These are phyloP conservation scores for Apiotrichum gamsii DNA, from an alignment of 1,284 basidiomycete genomes.

Conservation along the genomic window DNA sequence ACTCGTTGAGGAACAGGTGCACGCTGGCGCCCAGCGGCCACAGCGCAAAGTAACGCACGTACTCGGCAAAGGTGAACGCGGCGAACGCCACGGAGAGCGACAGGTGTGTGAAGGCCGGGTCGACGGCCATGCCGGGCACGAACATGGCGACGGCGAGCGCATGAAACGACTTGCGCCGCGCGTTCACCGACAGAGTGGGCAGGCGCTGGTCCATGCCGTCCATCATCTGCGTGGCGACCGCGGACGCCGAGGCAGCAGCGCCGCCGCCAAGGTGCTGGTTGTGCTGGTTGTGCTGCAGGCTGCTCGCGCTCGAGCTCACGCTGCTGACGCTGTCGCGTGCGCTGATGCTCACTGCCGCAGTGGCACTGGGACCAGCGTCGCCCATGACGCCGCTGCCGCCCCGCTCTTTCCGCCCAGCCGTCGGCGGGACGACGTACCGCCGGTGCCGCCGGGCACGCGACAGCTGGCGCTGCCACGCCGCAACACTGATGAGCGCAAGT, in stretches of 20 bases:
- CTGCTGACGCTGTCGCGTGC: background rate
- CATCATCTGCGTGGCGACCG: slow-evolving; percentile 66
- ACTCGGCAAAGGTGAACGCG: slow-evolving; percentile 90
- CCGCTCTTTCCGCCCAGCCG: background rate
- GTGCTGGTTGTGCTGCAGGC: background rate
- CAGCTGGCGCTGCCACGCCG: slow-evolving; percentile 85
- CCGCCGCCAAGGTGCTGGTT: too few species aligned
- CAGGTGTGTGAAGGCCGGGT: slow-evolving; percentile 92
- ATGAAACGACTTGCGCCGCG: slow-evolving; percentile 96
- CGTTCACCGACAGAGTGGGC: slow-evolving; percentile 84
- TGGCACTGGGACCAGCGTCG: too few species aligned
- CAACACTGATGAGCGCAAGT: slow-evolving; percentile 74
- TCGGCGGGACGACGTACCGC: slow-evolving; percentile 30
- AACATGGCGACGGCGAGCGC: slow-evolving; percentile 93
- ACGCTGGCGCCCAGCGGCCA: slow-evolving; percentile 92
- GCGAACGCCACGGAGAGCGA: slow-evolving; percentile 91
- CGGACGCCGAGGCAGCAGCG: background rate
- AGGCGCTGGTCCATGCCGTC: slow-evolving; percentile 81
- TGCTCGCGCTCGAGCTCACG: background rate
- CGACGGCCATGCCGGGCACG: slow-evolving; percentile 82
- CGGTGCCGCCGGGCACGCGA: slow-evolving; percentile 62
- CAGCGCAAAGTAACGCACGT: slow-evolving; percentile 94
- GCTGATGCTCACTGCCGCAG: background rate
- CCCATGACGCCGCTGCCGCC: background rate
- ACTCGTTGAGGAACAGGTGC: slow-evolving; percentile 96